Evolutionary conservation across 169 alveolate species (phyloP), one percentile per base, ranked within the genome.

Genomic region (Theileria equi): DNA sequence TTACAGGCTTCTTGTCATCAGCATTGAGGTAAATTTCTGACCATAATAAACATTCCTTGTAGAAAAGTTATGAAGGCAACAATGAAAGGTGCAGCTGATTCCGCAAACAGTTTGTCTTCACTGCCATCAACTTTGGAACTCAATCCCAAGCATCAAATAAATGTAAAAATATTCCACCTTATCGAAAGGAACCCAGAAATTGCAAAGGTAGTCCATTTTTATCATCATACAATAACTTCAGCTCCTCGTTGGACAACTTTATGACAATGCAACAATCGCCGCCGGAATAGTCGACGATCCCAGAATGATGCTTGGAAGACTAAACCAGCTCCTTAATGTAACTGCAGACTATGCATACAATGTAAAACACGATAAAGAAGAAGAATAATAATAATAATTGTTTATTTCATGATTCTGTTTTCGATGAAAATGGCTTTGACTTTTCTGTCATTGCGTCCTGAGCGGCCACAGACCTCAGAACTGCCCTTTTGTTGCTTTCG

Each of bases 381-480:
- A 35, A 26, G 19, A 17, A 38, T 35, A 26, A 17, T 47, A 47
- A 10, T 8, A 47, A 13, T 13, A 13, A 38, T 53, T 8, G 8
- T 7, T 1, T 45, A 53, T 21, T 25, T 6, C 32, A 26, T 45
- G 32, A 29, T 8, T 8, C 23, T 53, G 21, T 19, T 43, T 36
- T 50, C 36, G 85, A 32, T n/a, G 66, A 60, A 23, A 70, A 52
- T 7, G 81, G 93, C 50, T 89, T 87, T 45, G 79, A 74, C 55
- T 94, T 98, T 34, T 96, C 99, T 89, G 93, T 89, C 40, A 94
- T 58, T 29, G 94, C 90, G 57, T 94, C 99, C 88, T 97, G 98
- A 19, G 97, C 95, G 19, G 94, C 59, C 32, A 95, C 92, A 57
- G 87, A 93, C 45, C 98, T 93, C 29, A 95, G 89, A 25, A 96